phyloP scores from a whole-genome alignment of 192 early-diverging fungal genomes.

The Coemansia sp. region DNA sequence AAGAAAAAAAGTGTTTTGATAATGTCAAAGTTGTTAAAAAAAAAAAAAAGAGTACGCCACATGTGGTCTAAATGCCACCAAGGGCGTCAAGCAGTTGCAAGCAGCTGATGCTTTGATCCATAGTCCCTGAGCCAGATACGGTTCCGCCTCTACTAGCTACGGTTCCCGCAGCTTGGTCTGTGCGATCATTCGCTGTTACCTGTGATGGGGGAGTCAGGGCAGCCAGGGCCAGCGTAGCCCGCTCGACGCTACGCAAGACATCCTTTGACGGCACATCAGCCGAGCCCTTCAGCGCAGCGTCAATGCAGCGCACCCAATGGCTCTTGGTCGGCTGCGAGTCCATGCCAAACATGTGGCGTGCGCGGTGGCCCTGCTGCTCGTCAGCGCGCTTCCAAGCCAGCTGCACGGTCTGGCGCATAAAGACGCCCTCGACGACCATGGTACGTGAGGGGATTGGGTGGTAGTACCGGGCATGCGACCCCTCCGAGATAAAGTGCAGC shows the following conservation, averaged over 20 bases:
- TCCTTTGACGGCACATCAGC: slow-evolving; percentile 26
- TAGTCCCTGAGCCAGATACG: slow-evolving; percentile 1
- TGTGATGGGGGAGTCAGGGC: slow-evolving; percentile 14
- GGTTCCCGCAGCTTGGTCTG: slow-evolving; percentile 10
- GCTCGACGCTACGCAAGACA: slow-evolving; percentile 30
- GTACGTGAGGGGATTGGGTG: slow-evolving; percentile 54
- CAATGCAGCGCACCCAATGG: slow-evolving; percentile 39
- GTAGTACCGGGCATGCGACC: slow-evolving; percentile 53
- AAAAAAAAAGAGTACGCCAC: neutral
- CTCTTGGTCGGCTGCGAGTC: slow-evolving; percentile 45
- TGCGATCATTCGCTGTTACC: neutral
- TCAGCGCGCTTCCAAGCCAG: slow-evolving; percentile 44
- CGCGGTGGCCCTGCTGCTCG: slow-evolving; percentile 17
- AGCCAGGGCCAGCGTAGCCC: slow-evolving; percentile 39
- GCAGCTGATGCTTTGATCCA: slow-evolving; percentile 31
- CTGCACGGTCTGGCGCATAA: slow-evolving; percentile 58
- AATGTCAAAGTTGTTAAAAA: neutral
- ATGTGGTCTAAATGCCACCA: neutral
- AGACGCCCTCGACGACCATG: slow-evolving; percentile 56
- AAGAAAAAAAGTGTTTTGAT: neutral
- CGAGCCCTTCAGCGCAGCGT: slow-evolving; percentile 26
- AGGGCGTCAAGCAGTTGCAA: slow-evolving; percentile 39
- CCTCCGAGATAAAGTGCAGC: slow-evolving; percentile 52
- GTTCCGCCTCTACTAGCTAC: slow-evolving; percentile 11
- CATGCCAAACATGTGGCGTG: slow-evolving; percentile 56